phyloP scores from a whole-genome alignment of 2,329 filamentous ascomycete genomes.

The Talaromyces sp. region DNA sequence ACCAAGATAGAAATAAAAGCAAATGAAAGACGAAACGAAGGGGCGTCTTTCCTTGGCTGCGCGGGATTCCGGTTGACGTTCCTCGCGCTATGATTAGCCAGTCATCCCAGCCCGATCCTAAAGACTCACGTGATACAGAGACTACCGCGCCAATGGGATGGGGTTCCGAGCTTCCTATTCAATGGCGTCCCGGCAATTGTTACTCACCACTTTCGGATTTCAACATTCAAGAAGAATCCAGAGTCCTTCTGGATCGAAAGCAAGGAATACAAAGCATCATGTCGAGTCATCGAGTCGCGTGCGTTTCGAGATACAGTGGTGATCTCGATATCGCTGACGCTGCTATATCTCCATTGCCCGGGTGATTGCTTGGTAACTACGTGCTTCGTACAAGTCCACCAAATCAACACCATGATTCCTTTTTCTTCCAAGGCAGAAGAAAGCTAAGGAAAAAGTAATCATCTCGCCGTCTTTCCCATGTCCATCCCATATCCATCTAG shows the following conservation, averaged over 20 bases:
- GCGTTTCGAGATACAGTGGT: background rate
- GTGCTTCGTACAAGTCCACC: background rate
- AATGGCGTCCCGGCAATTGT: background rate
- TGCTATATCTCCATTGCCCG: background rate
- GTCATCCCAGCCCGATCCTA: background rate
- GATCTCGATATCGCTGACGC: background rate
- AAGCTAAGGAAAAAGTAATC: background rate
- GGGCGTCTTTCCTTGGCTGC: background rate
- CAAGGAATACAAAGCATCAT: background rate
- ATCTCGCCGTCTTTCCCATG: background rate
- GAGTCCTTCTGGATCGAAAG: background rate
- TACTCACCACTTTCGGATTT: background rate
- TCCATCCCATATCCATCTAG: background rate
- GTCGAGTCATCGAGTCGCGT: background rate
- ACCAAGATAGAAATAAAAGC: no score
- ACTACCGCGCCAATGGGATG: slow-evolving; percentile 11
- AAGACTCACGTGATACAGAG: background rate
- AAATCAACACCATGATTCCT: background rate
- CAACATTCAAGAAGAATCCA: background rate
- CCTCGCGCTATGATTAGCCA: background rate
- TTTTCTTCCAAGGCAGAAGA: slow-evolving; percentile 1
- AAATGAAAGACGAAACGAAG: background rate
- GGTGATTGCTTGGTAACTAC: background rate
- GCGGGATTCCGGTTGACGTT: background rate
- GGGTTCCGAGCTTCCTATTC: slow-evolving; percentile 1